These are phyloP conservation scores for Magnusiomyces sp. DNA, from an alignment of 1,139 yeast genomes.

Conservation along the genomic window DNA sequence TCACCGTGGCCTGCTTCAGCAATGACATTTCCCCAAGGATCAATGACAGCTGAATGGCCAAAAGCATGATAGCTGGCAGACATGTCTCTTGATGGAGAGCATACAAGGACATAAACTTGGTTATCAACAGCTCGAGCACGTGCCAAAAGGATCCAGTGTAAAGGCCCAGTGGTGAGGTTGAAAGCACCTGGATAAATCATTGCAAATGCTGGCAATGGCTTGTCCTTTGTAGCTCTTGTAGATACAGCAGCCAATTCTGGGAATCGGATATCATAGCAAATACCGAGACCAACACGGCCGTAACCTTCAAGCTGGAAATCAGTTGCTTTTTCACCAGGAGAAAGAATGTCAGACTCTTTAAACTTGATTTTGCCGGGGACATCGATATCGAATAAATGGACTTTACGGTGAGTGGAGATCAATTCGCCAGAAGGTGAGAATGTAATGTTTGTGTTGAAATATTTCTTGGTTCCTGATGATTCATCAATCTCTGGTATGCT, in stretches of 20 bases:
- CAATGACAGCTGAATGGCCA: slow-evolving; percentile 84
- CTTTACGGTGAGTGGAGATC: slow-evolving; percentile 81
- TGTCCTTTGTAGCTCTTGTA: slow-evolving; percentile 42
- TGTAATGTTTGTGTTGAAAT: slow-evolving; percentile 77
- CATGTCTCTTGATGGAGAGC: slow-evolving; percentile 83
- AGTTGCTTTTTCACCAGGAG: slow-evolving; percentile 76
- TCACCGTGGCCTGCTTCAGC: slow-evolving; percentile 84
- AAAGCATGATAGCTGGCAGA: slow-evolving; percentile 75
- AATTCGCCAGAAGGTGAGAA: slow-evolving; percentile 63
- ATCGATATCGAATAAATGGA: slow-evolving; percentile 83
- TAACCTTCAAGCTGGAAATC: slow-evolving; percentile 58
- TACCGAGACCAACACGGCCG: slow-evolving; percentile 81
- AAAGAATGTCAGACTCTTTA: slow-evolving; percentile 66
- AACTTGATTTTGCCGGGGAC: slow-evolving; percentile 85
- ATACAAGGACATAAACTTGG: slow-evolving; percentile 67
- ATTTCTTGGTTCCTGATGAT: slow-evolving; percentile 32
- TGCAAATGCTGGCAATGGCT: slow-evolving; percentile 48
- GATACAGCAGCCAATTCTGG: slow-evolving; percentile 83
- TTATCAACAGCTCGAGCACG: slow-evolving; percentile 85
- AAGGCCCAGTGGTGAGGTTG: slow-evolving; percentile 91
- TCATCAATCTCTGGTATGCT: slow-evolving; percentile 62
- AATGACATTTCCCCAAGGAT: slow-evolving; percentile 73
- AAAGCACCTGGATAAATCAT: slow-evolving; percentile 95
- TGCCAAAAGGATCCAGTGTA: slow-evolving; percentile 87
- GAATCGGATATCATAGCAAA: slow-evolving; percentile 87